Evolutionary conservation across 2,329 filamentous ascomycete genomes (phyloP).

Genomic region (Lomentospora prolificans): DNA sequence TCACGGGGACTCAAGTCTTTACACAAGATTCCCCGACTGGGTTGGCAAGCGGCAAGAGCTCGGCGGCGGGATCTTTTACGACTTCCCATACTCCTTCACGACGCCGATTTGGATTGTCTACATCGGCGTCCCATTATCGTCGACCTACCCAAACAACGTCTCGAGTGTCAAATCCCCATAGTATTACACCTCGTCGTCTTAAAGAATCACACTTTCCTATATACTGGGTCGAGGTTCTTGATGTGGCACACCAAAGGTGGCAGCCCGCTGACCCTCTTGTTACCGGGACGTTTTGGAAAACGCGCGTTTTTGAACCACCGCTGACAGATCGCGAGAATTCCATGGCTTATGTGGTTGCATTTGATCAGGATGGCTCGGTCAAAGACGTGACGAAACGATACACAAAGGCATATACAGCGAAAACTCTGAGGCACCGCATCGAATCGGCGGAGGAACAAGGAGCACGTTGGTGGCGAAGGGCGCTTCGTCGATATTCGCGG

Average conservation of each 20-base stretch:
- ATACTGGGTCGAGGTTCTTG: slow-evolving; percentile 92
- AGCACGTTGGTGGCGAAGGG: slow-evolving; percentile 43
- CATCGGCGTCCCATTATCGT: slow-evolving; percentile 3
- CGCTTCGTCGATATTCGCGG: slow-evolving; percentile 37
- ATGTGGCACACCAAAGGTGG: slow-evolving; percentile 83
- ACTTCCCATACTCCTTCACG: neutral
- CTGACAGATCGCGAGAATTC: slow-evolving; percentile 65
- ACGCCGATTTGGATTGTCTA: neutral
- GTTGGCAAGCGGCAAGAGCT: slow-evolving; percentile 15
- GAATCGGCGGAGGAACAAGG: slow-evolving; percentile 47
- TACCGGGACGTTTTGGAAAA: slow-evolving; percentile 65
- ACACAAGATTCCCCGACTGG: slow-evolving; percentile 18
- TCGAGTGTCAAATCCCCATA: neutral
- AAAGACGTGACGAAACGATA: slow-evolving; percentile 85
- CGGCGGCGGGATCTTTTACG: neutral
- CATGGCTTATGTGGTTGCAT: slow-evolving; percentile 76
- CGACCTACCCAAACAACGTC: neutral
- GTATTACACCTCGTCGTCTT: slow-evolving; percentile 29
- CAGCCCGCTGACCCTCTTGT: slow-evolving; percentile 78
- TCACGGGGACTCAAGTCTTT: slow-evolving; percentile 14
- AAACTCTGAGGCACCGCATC: slow-evolving; percentile 73
- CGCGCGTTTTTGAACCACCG: slow-evolving; percentile 72
- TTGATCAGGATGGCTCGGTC: slow-evolving; percentile 68
- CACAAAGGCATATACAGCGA: slow-evolving; percentile 78
- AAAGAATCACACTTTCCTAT: slow-evolving; percentile 70